phyloP scores from a whole-genome alignment of 140 eudicot species.

The Ambrosia hybrid region DNA sequence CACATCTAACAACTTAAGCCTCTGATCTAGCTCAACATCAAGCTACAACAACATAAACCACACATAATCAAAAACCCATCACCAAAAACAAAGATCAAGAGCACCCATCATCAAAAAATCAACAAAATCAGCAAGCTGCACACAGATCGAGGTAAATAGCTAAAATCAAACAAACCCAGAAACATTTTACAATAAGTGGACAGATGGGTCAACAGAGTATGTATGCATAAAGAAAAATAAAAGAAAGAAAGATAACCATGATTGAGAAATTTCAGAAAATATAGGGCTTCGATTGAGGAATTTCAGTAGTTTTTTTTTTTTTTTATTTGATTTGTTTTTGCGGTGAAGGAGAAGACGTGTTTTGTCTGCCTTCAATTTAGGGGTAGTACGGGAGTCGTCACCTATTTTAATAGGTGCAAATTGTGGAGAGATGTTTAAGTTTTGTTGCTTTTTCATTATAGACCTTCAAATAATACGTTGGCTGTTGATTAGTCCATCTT shows the following conservation, averaged over 20 bases:
- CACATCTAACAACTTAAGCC: background rate
- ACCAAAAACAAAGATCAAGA: conserved; percentile 4
- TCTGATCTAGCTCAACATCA: conserved; percentile 16
- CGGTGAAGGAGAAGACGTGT: conserved; percentile 37
- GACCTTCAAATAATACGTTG: conserved; percentile 3
- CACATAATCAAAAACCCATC: background rate
- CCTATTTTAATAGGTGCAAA: conserved; percentile 5
- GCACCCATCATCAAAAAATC: conserved; percentile 10
- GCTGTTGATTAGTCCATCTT: background rate
- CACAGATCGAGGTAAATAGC: conserved; percentile 29
- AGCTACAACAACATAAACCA: background rate
- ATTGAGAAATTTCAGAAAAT: conserved; percentile 20
- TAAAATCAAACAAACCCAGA: conserved; percentile 17
- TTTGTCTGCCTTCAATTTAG: conserved; percentile 32
- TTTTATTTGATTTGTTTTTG: background rate
- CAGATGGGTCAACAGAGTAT: conserved; percentile 16
- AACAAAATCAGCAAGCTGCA: conserved; percentile 6
- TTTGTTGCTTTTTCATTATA: background rate
- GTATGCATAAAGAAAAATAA: background rate
- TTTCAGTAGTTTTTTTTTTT: conserved; percentile 10
- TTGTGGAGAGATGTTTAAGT: conserved; percentile 15
- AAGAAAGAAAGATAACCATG: conserved; percentile 25
- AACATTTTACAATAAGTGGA: conserved; percentile 8
- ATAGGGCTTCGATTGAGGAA: conserved; percentile 34
- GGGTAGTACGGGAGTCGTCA: conserved; percentile 25